Base-by-base conservation (phyloP, 805 yeast species). In the Wickerhamomyces queroliae region DNA sequence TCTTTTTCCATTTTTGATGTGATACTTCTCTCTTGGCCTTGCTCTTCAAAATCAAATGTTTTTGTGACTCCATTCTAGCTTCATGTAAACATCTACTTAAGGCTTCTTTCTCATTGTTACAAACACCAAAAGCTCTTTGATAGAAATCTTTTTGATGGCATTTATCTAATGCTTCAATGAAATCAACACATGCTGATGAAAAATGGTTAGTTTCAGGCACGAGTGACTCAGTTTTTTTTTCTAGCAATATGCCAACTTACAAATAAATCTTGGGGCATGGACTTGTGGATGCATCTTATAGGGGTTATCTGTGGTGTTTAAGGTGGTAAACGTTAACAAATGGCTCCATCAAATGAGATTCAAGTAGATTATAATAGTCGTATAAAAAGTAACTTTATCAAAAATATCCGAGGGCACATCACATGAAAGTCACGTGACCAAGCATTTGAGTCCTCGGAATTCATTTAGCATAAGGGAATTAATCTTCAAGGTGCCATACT, bases 131-230 rank as follows among this genome's bases (percentile, higher is more conserved):
- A 7, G 85, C 80, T 57, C 84, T 77, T 48, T 76, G 72, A 43
- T 83, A 50, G 48, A 80, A 83, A 40, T 80, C 83, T 39, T 71
- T 71, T 42, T 77, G 72, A 53, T 90, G 96, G 58, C 99, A 91
- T 56, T 86, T 82, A 52, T 91, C 95, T 6, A 91, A 72, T 0
- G 95, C 96, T 45, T 82, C 80, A 59, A 93, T 88, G 30, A 88
- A 72, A 45, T 82, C 85, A 38, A 75, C 78, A 61, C 99, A 91
- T 16, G 83, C 83, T 73, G n/a, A n/a, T 41, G 20, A 38, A 35
- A 24, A 31, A 35, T 18, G 15, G 41, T 34, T 19, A 30, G 31
- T 19, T 10, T 21, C 29, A 11, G 20, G 23, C n/a, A n/a, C n/a
- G n/a, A n/a, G n/a, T n/a, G n/a, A n/a, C n/a, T n/a, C n/a, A n/a